Evolutionary conservation across 208 protist genomes (phyloP).

Genomic region (Trypanosoma congolense): DNA sequence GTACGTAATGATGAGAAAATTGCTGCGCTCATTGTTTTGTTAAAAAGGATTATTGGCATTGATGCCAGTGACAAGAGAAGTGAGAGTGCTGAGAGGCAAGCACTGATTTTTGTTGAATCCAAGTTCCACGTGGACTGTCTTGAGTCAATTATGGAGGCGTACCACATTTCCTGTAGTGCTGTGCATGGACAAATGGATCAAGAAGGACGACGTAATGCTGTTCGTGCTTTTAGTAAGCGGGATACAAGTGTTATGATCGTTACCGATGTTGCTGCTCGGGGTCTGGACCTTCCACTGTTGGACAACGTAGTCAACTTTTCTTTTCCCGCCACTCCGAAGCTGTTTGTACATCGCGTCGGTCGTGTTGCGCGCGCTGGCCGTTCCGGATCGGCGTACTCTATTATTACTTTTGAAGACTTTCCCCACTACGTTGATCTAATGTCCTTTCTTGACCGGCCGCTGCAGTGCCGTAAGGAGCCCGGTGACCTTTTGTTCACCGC

Average conservation of each 20-base stretch:
- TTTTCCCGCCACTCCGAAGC: constrained; percentile 96
- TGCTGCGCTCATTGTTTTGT: constrained; percentile 91
- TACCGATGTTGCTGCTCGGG: constrained; percentile 99
- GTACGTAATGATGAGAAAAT: constrained; percentile 94
- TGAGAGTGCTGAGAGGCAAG: constrained; percentile 40
- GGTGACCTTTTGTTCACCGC: constrained; percentile 68
- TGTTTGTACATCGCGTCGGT: constrained; percentile 98
- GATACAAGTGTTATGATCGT: constrained; percentile 94
- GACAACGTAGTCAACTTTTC: constrained; percentile 99
- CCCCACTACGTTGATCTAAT: constrained; percentile 89
- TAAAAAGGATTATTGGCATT: constrained; percentile 86
- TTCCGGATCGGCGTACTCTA: constrained; percentile 91
- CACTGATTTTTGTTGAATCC: constrained; percentile 97
- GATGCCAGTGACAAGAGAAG: constrained; percentile 16
- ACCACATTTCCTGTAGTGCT: constrained; percentile 59
- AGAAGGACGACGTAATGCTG: constrained; percentile 92
- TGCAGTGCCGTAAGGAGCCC: constrained; percentile 44
- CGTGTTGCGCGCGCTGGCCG: constrained; percentile 98
- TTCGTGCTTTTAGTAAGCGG: constrained; percentile 91
- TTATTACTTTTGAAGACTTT: constrained; percentile 96
- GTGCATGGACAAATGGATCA: constrained; percentile 98
- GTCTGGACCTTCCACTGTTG: constrained; percentile 98
- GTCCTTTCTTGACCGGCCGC: constrained; percentile 73
- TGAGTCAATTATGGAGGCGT: constrained; percentile 81
- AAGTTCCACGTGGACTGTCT: constrained; percentile 98